Evolutionary conservation across 371 early-diverging fungal genomes (phyloP), one percentile per base, ranked within the genome.

Genomic region (Mortierella sp.): DNA sequence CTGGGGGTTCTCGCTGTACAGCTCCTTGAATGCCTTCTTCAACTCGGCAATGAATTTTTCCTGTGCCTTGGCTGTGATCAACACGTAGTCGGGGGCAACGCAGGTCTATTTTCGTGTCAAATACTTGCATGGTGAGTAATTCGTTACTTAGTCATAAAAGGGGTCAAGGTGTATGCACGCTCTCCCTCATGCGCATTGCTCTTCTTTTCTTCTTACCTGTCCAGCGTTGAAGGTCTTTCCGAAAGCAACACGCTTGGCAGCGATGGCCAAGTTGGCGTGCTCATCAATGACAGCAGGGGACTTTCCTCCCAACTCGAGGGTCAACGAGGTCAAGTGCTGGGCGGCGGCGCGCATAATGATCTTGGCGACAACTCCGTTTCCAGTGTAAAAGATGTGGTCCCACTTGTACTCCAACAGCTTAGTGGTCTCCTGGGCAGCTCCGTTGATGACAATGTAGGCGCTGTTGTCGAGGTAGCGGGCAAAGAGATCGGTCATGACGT

Each of bases 311-410:
- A 97, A 90, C 88, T 97, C 97, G 69, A 97, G 90, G n/a, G 96
- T 95, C 16, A 95, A 90, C 31, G 94, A 90, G 21, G 96, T 92
- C 74, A 96, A 89, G 75, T 94, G 88, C 77, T 94, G 89, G 28
- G 95, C 90, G 16, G 96, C 97, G 9, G 96, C 96, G 50, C 77
- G 81, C 91, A 94, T 94, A 46, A 97, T 91, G 50, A 97, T 91
- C 82, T 92, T 93, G 74, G 94, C 98, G 11, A 98, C 97, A 8
- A 72, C 44, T 37, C 92, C 90, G 81, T 91, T 94, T 76, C 98
- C 98, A 16, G 98, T 98, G 87, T 96, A 98, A 69, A 96, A 95
- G 88, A 96, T 96, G 82, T 96, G 95, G 85, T 97, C 96, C 78
- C 94, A 96, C 77, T 88, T 87, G 73, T 93, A 81, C 64, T 90